phyloP scores from a whole-genome alignment of 2,329 filamentous ascomycete species.

The Sodiomyces alkalinus region DNA sequence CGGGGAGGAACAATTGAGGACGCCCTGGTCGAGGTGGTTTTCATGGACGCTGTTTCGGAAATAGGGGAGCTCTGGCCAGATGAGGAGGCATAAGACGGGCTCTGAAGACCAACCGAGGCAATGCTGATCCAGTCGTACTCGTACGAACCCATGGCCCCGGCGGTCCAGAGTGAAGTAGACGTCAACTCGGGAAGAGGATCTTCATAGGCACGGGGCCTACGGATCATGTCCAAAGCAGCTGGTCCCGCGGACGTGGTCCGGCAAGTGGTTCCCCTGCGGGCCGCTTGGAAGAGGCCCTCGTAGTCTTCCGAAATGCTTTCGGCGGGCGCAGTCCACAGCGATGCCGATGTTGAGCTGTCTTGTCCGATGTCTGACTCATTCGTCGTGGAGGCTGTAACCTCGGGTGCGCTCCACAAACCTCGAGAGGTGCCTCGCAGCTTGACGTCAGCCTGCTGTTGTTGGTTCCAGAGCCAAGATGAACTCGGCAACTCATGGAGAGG shows the following conservation, averaged over 20 bases:
- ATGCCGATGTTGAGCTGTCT: too few relatives aligned
- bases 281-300: too few relatives aligned
- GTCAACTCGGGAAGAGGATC: slow-evolving; percentile 14
- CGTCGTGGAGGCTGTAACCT: too few relatives aligned
- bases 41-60: not conserved
- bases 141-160: not conserved
- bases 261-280: not conserved
- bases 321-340: slow-evolving; percentile 2
- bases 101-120: not conserved
- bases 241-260: not conserved
- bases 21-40: not conserved
- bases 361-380: too few relatives aligned
- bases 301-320: not conserved
- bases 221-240: not conserved
- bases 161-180: slow-evolving; percentile 20
- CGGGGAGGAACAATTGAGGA: not conserved
- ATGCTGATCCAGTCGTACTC: slow-evolving; percentile 10
- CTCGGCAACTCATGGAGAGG: slow-evolving; percentile 15
- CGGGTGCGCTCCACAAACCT: too few relatives aligned
- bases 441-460: too few relatives aligned
- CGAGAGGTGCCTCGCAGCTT: too few relatives aligned
- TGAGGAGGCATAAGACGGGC: slow-evolving; percentile 1
- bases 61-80: slow-evolving; percentile 2
- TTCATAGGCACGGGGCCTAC: slow-evolving; percentile 12
- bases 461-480: too few relatives aligned